Evolutionary conservation across 2,329 filamentous ascomycete species (phyloP).

Genomic region (Cladosporium oxysporum): DNA sequence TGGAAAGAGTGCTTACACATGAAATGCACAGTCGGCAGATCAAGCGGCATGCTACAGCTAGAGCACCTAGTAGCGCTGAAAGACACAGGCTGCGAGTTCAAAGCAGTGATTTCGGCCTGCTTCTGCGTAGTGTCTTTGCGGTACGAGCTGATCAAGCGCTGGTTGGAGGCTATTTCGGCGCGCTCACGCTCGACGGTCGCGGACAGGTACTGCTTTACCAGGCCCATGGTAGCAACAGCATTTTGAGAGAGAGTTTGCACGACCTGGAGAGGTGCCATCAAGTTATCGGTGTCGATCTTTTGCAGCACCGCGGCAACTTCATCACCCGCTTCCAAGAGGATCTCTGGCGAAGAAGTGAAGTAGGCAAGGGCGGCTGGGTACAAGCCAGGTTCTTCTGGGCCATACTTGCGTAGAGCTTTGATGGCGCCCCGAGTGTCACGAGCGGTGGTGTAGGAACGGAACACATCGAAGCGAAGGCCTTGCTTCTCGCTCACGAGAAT

Average conservation of each 20-base stretch:
- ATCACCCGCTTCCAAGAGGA: slow-evolving; percentile 81
- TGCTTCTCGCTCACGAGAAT: slow-evolving; percentile 92
- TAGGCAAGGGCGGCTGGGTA: slow-evolving; percentile 93
- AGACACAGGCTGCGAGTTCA: slow-evolving; percentile 77
- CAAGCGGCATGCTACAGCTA: slow-evolving; percentile 74
- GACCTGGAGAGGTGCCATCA: slow-evolving; percentile 95
- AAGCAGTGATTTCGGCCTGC: slow-evolving; percentile 72
- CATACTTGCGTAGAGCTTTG: slow-evolving; percentile 87
- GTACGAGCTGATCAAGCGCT: slow-evolving; percentile 79
- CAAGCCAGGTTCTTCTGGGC: slow-evolving; percentile 82
- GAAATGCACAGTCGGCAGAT: slow-evolving; percentile 91
- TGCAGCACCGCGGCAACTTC: slow-evolving; percentile 79
- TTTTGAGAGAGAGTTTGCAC: slow-evolving; percentile 84
- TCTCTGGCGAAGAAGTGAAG: slow-evolving; percentile 79
- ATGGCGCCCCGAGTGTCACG: slow-evolving; percentile 91
- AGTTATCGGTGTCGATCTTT: slow-evolving; percentile 83
- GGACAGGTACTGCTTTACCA: slow-evolving; percentile 90
- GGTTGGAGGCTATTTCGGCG: slow-evolving; percentile 78
- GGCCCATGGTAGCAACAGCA: slow-evolving; percentile 91
- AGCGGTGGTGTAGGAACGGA: slow-evolving; percentile 90
- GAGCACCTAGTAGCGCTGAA: slow-evolving; percentile 90
- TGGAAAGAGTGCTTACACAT: slow-evolving; percentile 97
- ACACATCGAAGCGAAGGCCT: slow-evolving; percentile 89
- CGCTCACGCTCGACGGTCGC: slow-evolving; percentile 87
- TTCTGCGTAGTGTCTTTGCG: slow-evolving; percentile 80